Conservation (phyloP, 495 filamentous ascomycete genomes). For the Cladorrhinum samala region DNA sequence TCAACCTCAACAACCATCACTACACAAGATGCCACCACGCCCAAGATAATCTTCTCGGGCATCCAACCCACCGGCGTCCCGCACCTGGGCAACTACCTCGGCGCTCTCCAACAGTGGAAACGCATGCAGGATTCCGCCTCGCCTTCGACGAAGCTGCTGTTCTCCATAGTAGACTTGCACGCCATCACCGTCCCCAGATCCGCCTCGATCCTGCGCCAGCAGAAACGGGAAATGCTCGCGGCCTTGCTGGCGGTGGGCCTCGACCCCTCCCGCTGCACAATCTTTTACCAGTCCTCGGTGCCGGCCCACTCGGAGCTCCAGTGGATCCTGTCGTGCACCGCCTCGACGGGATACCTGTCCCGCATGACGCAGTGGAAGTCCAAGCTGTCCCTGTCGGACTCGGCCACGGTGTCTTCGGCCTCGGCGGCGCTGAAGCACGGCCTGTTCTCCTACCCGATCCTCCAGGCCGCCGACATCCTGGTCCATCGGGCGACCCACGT, state of each 20-base stretch:
- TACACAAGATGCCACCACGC: neutral
- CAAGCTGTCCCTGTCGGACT: constrained; percentile 3
- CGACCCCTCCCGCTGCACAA: constrained; percentile 62
- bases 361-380: constrained; percentile 99
- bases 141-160: constrained; percentile 57
- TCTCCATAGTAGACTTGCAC: constrained; percentile 86
- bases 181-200: constrained; percentile 77
- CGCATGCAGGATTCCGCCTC: constrained; percentile 60
- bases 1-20: too few species aligned
- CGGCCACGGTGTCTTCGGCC: neutral
- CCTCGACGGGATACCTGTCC: constrained; percentile 80
- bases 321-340: constrained; percentile 91
- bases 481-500: constrained; percentile 88
- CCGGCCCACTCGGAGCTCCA: constrained; percentile 79
- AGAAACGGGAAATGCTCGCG: constrained; percentile 69
- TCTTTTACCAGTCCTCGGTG: constrained; percentile 81
- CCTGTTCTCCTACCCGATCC: constrained; percentile 93
- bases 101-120: constrained; percentile 84
- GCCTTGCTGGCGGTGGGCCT: constrained; percentile 79
- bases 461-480: constrained; percentile 92
- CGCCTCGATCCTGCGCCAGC: constrained; percentile 47
- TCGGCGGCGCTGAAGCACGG: constrained; percentile 67
- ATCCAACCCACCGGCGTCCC: constrained; percentile 95
- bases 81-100: constrained; percentile 95
- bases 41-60: constrained; percentile 72